Percentiles rank a stretch among this genome's conserved stretches.
Evolutionary conservation across 75 land plant genomes (phyloP).

Genomic region (Selaginella tamariscina): DNA sequence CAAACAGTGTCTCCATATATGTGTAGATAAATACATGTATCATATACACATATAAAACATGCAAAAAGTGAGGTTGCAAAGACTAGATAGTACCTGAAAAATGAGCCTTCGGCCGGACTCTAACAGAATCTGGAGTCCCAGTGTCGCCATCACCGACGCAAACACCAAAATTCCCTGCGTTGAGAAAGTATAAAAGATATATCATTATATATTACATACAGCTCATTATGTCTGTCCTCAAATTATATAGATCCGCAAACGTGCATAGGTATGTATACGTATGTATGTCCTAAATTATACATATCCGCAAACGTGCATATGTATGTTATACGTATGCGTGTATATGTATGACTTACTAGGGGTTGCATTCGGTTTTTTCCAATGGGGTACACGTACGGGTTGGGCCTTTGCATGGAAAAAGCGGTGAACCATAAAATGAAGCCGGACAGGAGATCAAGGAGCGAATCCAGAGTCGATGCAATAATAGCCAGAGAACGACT

Average conservation of each 20-base stretch:
- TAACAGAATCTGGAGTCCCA: conserved; percentile 67
- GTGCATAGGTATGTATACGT: no score
- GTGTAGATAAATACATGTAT: no score
- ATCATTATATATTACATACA: no score
- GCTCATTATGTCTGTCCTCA: no score
- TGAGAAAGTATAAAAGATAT: no score
- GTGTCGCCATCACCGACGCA: conserved; percentile 95
- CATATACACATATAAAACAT: no score
- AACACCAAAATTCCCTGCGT: conserved; percentile 89
- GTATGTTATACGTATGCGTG: no score
- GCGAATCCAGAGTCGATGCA: conserved; percentile 78
- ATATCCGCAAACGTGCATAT: no score
- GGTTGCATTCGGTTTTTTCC: conserved; percentile 91
- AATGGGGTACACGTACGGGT: conserved; percentile 69
- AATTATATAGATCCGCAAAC: no score
- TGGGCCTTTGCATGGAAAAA: conserved; percentile 60
- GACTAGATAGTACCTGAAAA: conserved; percentile 28
- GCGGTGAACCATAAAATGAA: conserved; percentile 80
- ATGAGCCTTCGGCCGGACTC: conserved; percentile 56
- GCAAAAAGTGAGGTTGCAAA: no score
- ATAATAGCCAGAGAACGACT: conserved; percentile 78
- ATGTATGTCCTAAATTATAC: no score
- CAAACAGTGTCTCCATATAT: no score
- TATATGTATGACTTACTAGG: conserved; percentile 45
- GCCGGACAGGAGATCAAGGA: conserved; percentile 73